These are phyloP conservation scores for Raddia guianensis DNA, from an alignment of 176 grass and related monocot genomes.

Conservation along the genomic window DNA sequence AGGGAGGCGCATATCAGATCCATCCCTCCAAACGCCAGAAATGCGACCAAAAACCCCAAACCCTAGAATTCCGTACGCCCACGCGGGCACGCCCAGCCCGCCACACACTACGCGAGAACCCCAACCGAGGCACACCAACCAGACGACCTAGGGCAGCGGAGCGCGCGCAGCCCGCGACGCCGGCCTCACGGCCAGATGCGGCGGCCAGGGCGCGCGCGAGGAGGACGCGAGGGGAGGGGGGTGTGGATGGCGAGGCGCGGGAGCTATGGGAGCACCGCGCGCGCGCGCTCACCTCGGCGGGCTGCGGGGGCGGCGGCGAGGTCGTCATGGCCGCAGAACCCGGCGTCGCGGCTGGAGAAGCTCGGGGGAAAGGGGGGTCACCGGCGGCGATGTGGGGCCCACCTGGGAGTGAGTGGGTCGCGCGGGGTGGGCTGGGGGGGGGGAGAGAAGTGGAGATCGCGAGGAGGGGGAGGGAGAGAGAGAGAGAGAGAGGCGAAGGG, in stretches of 20 bases:
- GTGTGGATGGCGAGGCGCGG: background rate
- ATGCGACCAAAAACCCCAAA: constrained; percentile 36
- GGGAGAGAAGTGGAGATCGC: constrained; percentile 44
- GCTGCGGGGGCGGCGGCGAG: constrained; percentile 54
- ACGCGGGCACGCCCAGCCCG: background rate
- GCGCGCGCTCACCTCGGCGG: constrained; percentile 55
- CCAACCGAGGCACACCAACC: constrained; percentile 37
- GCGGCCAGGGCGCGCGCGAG: background rate
- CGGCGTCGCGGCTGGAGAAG: background rate
- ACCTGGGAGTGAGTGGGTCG: constrained; percentile 49
- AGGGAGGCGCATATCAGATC: constrained; percentile 55
- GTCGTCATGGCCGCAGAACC: constrained; percentile 52
- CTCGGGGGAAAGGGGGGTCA: background rate
- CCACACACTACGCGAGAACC: constrained; percentile 12
- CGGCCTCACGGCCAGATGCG: constrained; percentile 3
- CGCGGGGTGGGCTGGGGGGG: constrained; percentile 7
- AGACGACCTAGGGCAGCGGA: constrained; percentile 27
- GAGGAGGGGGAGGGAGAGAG: constrained; percentile 42
- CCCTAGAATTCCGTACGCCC: constrained; percentile 52
- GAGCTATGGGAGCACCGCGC: background rate
- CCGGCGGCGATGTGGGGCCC: constrained; percentile 54
- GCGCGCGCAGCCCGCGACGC: background rate
- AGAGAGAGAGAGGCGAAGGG: constrained; percentile 1
- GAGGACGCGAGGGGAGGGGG: background rate
- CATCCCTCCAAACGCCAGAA: constrained; percentile 3